Base-by-base conservation (phyloP, 495 filamentous ascomycete species). In the Penicillium pancosmium region DNA sequence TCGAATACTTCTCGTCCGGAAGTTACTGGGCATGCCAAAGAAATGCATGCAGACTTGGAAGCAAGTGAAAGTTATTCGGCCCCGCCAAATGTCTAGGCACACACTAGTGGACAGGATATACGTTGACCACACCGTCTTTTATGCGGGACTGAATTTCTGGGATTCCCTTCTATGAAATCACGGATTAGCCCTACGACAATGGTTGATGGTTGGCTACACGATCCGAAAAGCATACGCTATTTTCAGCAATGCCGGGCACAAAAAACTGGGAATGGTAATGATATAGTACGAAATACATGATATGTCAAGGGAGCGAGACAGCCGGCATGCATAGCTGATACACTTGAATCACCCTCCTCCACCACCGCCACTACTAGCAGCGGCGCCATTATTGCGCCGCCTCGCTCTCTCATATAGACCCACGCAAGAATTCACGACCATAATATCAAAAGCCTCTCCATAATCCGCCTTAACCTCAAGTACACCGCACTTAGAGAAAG, bases 391-490 rank as follows among this genome's bases (percentile, higher is more conserved):
- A 34, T 50, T 53, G 38, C 59, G 59, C 18, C 67, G 59, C 34
- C 56, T 64, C 12, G 44, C 53, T 31, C 55, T 65, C 44, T 69
- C 61, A 60, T 59, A 64, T 31, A 67, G 3, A 38, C 60, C 62
- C 34, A 67, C 15, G 34, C 53, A 63, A 23, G 68, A 63, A 51
- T 69, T 56, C 25, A 71, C 58, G 13, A 63, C 50, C 61, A 71
- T 63, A 18, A n/a, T 66, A 52, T 67, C 66, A 38, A 69, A 71
- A 15, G 50, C 49, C 16, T 62, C 36, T 18, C 68, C 68, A 54
- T 65, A 64, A 25, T 67, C 56, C 25, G 47, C 63, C 43, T 59
- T 62, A 52, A 71, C 60, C 54, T 71, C 63, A 16, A 69, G 41
- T 27, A 44, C 64, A 9, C 66, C 68, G 31, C 60, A 64, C 50